Conservation (phyloP, 2,329 filamentous ascomycete genomes). For the Venturia nashicola region DNA sequence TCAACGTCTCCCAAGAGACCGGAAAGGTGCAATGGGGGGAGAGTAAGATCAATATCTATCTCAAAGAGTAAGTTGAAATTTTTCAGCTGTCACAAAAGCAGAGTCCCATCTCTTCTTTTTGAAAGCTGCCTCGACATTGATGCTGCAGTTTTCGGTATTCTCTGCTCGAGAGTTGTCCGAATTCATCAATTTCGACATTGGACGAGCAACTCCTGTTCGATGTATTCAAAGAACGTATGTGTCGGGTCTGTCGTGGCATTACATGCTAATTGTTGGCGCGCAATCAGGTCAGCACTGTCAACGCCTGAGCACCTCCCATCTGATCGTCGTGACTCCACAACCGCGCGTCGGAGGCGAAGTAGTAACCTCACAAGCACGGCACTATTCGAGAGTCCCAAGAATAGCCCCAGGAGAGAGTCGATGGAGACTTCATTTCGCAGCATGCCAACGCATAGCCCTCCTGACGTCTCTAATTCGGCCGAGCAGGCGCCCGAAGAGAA, state of each 20-base stretch:
- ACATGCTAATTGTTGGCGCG: neutral
- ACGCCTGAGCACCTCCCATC: neutral
- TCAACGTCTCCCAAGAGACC: neutral
- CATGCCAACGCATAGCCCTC: neutral
- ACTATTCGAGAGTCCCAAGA: neutral
- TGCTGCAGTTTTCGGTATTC: neutral
- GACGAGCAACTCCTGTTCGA: no score
- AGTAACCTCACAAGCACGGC: neutral
- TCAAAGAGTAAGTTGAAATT: neutral
- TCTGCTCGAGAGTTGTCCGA: neutral
- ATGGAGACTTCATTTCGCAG: neutral
- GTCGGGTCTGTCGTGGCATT: neutral
- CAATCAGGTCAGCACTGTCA: neutral
- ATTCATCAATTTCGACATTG: neutral
- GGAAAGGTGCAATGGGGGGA: neutral
- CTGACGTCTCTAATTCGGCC: neutral
- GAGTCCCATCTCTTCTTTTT: neutral
- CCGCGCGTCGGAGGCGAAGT: neutral
- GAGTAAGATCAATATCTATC: neutral
- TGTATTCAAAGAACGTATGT: neutral
- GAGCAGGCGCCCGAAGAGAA: neutral
- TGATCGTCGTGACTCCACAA: neutral
- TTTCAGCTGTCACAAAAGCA: neutral
- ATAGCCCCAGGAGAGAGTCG: neutral
- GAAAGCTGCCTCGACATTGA: neutral